Percentiles rank a stretch among this genome's conserved stretches.
Conservation (phyloP, 495 filamentous ascomycete species). For the Aspergillus hancockii region DNA sequence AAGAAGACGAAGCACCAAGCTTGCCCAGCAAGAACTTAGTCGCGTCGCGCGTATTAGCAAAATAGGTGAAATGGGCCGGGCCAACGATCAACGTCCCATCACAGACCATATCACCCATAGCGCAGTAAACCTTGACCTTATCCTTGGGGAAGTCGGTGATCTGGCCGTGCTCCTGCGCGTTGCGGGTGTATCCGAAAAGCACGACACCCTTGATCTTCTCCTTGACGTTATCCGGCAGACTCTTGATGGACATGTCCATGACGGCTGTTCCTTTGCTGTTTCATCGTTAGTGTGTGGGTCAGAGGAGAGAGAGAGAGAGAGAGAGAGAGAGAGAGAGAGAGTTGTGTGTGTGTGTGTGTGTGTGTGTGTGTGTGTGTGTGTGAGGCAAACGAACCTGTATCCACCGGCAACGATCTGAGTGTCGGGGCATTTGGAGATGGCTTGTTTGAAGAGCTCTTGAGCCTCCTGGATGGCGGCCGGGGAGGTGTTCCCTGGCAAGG, state of each 20-base stretch:
- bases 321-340: too few relatives aligned
- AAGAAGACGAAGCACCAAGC: neutral
- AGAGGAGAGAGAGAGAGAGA: too few relatives aligned
- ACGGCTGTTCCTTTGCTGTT: conserved; percentile 59
- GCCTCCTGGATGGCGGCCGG: conserved; percentile 43
- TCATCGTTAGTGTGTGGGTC: neutral
- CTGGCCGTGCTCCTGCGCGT: conserved; percentile 48
- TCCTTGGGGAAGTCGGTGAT: conserved; percentile 47
- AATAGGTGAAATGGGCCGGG: conserved; percentile 49
- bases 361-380: neutral
- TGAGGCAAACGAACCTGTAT: conserved; percentile 36
- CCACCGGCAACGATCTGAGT: conserved; percentile 57
- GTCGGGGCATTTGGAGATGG: conserved; percentile 49
- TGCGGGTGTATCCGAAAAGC: conserved; percentile 60
- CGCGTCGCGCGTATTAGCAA: conserved; percentile 23
- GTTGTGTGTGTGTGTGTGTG: too few relatives aligned
- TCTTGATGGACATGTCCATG: conserved; percentile 48
- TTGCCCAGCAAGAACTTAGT: conserved; percentile 17
- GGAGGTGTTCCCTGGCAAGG: conserved; percentile 30
- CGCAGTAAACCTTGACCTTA: conserved; percentile 53
- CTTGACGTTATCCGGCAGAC: conserved; percentile 38
- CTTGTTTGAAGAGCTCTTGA: conserved; percentile 37
- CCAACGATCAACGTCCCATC: conserved; percentile 49
- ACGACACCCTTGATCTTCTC: conserved; percentile 54
- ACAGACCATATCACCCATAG: conserved; percentile 53